Base-by-base conservation (phyloP, 768 basidiomycete species). In the Panaeolus papilionaceus region DNA sequence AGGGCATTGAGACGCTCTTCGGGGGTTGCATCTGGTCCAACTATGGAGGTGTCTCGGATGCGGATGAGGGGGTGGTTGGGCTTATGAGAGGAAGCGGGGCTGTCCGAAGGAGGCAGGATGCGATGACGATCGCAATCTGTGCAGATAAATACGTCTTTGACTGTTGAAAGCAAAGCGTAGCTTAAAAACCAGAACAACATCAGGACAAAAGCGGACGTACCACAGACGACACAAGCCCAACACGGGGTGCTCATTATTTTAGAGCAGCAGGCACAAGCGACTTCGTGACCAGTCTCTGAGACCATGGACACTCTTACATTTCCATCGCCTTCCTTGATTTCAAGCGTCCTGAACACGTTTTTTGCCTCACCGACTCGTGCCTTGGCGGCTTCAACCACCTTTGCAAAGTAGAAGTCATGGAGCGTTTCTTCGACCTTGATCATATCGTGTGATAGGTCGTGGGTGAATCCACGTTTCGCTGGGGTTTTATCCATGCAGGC, bases 131-230 rank as follows among this genome's bases (percentile, higher is more conserved):
- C 77, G 61, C 79, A 80, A 3, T 78, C 79, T 10, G 66, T 58
- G 67, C 79, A 80, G 28, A 81, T 69, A 63, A 77, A 77, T 3
- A 74, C 76, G 61, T 78, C 78, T n/a, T 72, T 74, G 20, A 73
- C 78, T 80, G 39, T 12, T 38, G 23, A 54, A 49, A 26, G 49
- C 18, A 33, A 54, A 2, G 28, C 11, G 12, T 11, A 63, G 37
- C 23, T 23, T 47, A 42, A 18, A 40, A n/a, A 16, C 37, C 38
- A 42, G 42, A 38, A 4, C 18, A 11, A 42, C 18, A 26, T 18
- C 10, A 44, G 62, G 28, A 1, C 6, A 23, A 11, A 20, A 33
- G 40, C 4, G 12, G 12, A 71, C 74, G 33, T 68, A 76, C 75
- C 62, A 62, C 75, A 76, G 4, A 65, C 42, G 2, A 73, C 72